Conservation (phyloP, 1,139 yeast genomes). For the Candida neerlandica region DNA sequence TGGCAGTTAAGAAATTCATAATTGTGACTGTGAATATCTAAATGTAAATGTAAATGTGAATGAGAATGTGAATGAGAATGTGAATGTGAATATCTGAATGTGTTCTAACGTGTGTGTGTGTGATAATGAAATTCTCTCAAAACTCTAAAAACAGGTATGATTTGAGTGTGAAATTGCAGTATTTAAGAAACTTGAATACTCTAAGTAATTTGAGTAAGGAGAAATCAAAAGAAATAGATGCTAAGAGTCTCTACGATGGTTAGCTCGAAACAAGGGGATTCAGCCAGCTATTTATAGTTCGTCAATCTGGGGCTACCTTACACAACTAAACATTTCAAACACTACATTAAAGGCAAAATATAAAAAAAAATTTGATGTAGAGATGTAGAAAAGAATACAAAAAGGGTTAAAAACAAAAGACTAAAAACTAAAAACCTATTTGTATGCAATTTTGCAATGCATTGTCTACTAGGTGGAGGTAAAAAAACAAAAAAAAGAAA, state of each 20-base stretch:
- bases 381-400: neutral
- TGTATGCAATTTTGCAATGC: neutral
- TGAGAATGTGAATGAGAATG: too few species aligned
- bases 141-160: neutral
- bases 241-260: neutral
- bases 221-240: neutral
- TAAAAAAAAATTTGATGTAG: too few species aligned
- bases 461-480: neutral
- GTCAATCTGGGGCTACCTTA: neutral
- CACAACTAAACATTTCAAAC: neutral
- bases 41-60: too few species aligned
- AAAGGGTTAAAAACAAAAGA: neutral
- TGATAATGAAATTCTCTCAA: neutral
- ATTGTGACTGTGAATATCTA: conserved; percentile 10
- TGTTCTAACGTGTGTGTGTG: too few species aligned
- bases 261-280: neutral
- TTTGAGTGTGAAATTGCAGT: neutral
- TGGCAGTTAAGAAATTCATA: conserved; percentile 1
- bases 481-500: neutral
- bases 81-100: too few species aligned
- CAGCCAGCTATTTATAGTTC: neutral
- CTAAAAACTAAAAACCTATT: neutral
- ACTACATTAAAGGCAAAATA: neutral
- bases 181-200: too few species aligned
- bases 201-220: too few species aligned